Conservation (phyloP, 1,284 basidiomycete species). For the Coriolopsis trogii region DNA sequence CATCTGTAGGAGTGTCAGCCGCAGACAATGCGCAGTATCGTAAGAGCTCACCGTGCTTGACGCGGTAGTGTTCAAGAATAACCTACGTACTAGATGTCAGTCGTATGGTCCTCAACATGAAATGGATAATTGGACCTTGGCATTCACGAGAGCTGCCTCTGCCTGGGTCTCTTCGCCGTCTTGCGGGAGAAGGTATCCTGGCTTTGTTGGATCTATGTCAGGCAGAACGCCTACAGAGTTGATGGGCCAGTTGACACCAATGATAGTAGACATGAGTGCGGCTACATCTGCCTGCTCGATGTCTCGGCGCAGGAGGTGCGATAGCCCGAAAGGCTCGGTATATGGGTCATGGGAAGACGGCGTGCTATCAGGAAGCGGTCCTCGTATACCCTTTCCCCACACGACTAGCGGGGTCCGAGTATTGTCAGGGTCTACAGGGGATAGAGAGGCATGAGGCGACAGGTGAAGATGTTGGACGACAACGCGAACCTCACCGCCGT, state of each 20-base stretch:
- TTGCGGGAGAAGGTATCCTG: slow-evolving; percentile 53
- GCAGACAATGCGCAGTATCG: slow-evolving; percentile 9
- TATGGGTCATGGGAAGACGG: slow-evolving; percentile 71
- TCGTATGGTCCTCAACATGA: not conserved
- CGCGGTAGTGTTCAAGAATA: slow-evolving; percentile 78
- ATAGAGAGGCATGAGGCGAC: not conserved
- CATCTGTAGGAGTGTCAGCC: slow-evolving; percentile 42
- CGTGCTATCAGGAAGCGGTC: slow-evolving; percentile 56
- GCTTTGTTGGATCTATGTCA: slow-evolving; percentile 57
- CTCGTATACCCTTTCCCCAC: slow-evolving; percentile 81
- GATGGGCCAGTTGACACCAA: slow-evolving; percentile 74
- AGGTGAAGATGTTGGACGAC: not conserved
- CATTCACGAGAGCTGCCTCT: slow-evolving; percentile 69
- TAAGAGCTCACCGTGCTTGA: slow-evolving; percentile 71
- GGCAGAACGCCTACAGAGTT: slow-evolving; percentile 79
- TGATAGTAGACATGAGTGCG: slow-evolving; percentile 75
- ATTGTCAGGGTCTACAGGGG: slow-evolving; percentile 75
- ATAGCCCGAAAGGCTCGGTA: slow-evolving; percentile 64
- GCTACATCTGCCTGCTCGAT: slow-evolving; percentile 88
- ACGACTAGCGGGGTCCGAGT: slow-evolving; percentile 85
- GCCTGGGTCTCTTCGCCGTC: slow-evolving; percentile 50
- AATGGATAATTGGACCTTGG: slow-evolving; percentile 45
- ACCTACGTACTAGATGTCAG: slow-evolving; percentile 41
- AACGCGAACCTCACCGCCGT: slow-evolving; percentile 60
- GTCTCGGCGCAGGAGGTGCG: slow-evolving; percentile 64